Conservation (phyloP, 495 filamentous ascomycete genomes). For the Collariella sp. region DNA sequence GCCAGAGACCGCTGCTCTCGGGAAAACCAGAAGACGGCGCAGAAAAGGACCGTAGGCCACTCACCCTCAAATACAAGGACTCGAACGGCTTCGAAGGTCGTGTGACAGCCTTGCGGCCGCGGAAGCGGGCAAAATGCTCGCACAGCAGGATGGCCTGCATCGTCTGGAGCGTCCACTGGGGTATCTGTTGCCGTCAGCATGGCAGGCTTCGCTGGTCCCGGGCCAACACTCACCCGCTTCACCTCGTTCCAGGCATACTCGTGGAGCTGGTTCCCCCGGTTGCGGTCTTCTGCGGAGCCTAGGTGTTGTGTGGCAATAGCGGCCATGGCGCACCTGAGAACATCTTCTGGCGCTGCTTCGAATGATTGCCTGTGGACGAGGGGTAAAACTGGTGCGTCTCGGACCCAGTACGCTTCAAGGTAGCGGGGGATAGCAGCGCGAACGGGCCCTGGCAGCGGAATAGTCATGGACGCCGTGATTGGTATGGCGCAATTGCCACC, state of each 20-base stretch:
- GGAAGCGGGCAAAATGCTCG: conserved; percentile 46
- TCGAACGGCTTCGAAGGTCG: conserved; percentile 41
- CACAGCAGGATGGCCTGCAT: conserved; percentile 50
- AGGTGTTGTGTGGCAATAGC: conserved; percentile 42
- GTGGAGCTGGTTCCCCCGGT: conserved; percentile 37
- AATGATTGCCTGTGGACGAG: conserved; percentile 36
- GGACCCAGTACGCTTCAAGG: conserved; percentile 38
- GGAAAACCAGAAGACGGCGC: conserved; percentile 22
- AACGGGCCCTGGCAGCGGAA: conserved; percentile 26
- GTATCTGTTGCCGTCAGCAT: conserved; percentile 22
- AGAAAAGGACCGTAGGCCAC: conserved; percentile 30
- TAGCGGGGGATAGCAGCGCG: conserved; percentile 31
- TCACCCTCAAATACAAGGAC: conserved; percentile 45
- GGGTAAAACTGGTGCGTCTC: conserved; percentile 35
- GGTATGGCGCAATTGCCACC: conserved; percentile 15
- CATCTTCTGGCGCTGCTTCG: conserved; percentile 31
- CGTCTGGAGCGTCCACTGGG: conserved; percentile 39
- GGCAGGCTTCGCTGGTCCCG: neutral
- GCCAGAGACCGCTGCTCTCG: conserved; percentile 18
- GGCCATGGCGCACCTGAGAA: conserved; percentile 42
- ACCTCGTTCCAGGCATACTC: conserved; percentile 39
- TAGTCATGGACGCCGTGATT: conserved; percentile 20
- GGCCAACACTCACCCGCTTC: conserved; percentile 23
- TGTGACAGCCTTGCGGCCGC: conserved; percentile 39
- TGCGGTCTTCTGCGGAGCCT: conserved; percentile 37